Evolutionary conservation across 1,139 yeast genomes (phyloP).

Genomic region (Candida gigantensis): DNA sequence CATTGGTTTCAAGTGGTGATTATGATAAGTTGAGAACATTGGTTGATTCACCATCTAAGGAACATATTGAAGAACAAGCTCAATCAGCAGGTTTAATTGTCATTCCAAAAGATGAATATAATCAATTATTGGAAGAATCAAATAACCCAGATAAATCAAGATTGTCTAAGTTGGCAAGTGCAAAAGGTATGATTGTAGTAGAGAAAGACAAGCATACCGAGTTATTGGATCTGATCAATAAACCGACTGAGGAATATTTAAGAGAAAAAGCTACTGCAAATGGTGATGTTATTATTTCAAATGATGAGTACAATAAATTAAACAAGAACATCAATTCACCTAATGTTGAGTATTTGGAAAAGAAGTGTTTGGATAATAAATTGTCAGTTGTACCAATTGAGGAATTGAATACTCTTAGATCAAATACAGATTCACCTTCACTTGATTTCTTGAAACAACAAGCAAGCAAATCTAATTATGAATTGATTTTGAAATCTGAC

Average conservation of each 20-base stretch:
- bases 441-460: constrained; percentile 20
- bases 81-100: constrained; percentile 33
- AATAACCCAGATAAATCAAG: constrained; percentile 26
- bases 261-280: constrained; percentile 9
- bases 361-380: constrained; percentile 17
- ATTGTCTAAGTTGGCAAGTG: constrained; percentile 17
- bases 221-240: constrained; percentile 18
- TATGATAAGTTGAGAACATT: constrained; percentile 27
- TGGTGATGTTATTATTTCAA: constrained; percentile 17
- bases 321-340: constrained; percentile 18
- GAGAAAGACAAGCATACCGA: constrained; percentile 16
- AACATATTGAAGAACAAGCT: constrained; percentile 36
- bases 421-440: constrained; percentile 19
- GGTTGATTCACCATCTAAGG: constrained; percentile 34
- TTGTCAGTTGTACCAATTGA: constrained; percentile 5
- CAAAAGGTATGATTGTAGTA: constrained; percentile 19
- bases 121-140: constrained; percentile 20
- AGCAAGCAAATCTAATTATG: constrained; percentile 11
- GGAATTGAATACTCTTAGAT: constrained; percentile 7
- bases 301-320: constrained; percentile 20
- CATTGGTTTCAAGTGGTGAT: constrained; percentile 24
- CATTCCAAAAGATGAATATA: constrained; percentile 27
- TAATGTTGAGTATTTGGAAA: constrained; percentile 21
- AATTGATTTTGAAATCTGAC: constrained; percentile 19
- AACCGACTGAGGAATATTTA: constrained; percentile 27